phyloP scores from a whole-genome alignment of 495 filamentous ascomycete species.

The Bombardia bombarda region DNA sequence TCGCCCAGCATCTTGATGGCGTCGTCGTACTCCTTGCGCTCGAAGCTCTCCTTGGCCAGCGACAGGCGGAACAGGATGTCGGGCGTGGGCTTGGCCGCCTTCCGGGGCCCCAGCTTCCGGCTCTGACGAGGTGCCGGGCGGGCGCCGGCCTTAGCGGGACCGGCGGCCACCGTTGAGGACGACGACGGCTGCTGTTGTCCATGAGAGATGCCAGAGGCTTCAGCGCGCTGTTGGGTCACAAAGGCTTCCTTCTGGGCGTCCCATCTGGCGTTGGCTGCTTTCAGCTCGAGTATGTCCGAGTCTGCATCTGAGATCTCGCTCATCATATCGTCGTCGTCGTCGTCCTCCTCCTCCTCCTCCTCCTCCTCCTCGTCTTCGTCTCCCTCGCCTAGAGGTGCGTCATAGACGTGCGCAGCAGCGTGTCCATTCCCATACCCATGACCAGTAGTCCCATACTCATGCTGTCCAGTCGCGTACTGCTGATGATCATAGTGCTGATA shows the following conservation, averaged over 20 bases:
- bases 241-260: constrained; percentile 27
- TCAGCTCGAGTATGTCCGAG: constrained; percentile 31
- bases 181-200: no score
- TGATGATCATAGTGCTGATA: no score
- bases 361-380: no score
- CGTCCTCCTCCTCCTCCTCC: constrained; percentile 3
- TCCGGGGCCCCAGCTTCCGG: constrained; percentile 49
- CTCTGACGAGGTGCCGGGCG: constrained; percentile 2
- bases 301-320: constrained; percentile 29
- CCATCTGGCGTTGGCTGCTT: constrained; percentile 24
- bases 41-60: constrained; percentile 63
- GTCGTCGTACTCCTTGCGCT: constrained; percentile 54
- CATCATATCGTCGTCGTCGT: constrained; percentile 8
- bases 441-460: no score
- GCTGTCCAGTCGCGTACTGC: no score
- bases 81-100: constrained; percentile 60
- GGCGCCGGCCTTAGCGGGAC: no score
- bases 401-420: no score
- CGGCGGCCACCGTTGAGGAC: background rate
- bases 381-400: no score
- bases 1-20: constrained; percentile 55
- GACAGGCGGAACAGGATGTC: constrained; percentile 67
- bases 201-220: constrained; percentile 1
- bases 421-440: no score
- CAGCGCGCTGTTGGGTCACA: constrained; percentile 20